Evolutionary conservation across 345 rosid species (phyloP).

Genomic region (Hypericum androsaemum): DNA sequence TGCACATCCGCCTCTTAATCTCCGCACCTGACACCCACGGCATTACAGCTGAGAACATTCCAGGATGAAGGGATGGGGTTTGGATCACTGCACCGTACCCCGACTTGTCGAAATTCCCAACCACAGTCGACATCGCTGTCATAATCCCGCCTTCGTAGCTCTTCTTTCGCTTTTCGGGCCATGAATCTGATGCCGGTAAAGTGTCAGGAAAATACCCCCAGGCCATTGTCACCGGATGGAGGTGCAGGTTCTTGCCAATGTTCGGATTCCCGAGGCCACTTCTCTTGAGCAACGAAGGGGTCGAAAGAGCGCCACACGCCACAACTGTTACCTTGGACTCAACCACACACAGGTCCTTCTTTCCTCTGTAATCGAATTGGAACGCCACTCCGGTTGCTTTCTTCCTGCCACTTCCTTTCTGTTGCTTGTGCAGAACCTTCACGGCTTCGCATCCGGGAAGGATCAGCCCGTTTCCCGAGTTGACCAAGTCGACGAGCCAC

Average conservation of each 20-base stretch:
- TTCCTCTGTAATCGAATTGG: constrained; percentile 27
- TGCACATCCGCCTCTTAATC: constrained; percentile 49
- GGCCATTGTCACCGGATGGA: constrained; percentile 80
- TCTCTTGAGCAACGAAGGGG: constrained; percentile 42
- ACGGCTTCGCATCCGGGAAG: constrained; percentile 58
- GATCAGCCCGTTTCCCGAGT: constrained; percentile 58
- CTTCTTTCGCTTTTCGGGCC: constrained; percentile 41
- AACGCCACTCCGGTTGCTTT: constrained; percentile 50
- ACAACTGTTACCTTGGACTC: constrained; percentile 53
- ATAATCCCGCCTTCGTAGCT: constrained; percentile 79
- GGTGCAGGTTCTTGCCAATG: constrained; percentile 60
- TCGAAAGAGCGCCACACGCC: constrained; percentile 70
- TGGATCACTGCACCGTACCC: constrained; percentile 63
- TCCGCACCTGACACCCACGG: constrained; percentile 72
- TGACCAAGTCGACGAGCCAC: constrained; percentile 74
- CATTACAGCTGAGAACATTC: constrained; percentile 59
- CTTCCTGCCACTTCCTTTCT: constrained; percentile 20
- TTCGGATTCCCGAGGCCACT: constrained; percentile 54
- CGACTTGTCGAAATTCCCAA: constrained; percentile 21
- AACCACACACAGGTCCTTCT: constrained; percentile 33
- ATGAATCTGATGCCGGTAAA: constrained; percentile 4
- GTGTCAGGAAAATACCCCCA: constrained; percentile 75
- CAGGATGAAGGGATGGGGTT: constrained; percentile 79
- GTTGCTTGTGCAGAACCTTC: constrained; percentile 33
- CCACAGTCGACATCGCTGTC: constrained; percentile 68